phyloP scores from a whole-genome alignment of 2,329 filamentous ascomycete species.

The Septoria petroselini region DNA sequence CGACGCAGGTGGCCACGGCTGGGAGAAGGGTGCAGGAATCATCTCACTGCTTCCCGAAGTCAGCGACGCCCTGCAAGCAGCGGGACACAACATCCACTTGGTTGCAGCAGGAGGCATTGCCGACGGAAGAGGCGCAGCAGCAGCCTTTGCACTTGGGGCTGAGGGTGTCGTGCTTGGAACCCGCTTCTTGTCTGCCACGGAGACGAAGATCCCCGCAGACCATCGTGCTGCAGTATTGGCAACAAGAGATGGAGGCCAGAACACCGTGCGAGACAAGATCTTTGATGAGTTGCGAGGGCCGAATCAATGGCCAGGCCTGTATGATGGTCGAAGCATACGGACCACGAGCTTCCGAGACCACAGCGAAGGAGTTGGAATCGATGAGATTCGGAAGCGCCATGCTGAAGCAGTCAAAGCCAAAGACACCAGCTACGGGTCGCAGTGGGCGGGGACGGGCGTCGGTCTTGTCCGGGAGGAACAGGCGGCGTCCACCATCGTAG shows the following conservation, averaged over 20 bases:
- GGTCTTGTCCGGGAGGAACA: slow-evolving; percentile 54
- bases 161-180: slow-evolving; percentile 60
- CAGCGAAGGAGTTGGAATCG: slow-evolving; percentile 38
- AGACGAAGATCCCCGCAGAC: slow-evolving; percentile 43
- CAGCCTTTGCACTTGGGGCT: slow-evolving; percentile 54
- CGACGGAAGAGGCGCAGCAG: slow-evolving; percentile 55
- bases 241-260: slow-evolving; percentile 51
- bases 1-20: slow-evolving; percentile 65
- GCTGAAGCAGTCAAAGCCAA: slow-evolving; percentile 49
- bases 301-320: slow-evolving; percentile 55
- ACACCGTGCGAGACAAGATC: slow-evolving; percentile 50
- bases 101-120: slow-evolving; percentile 57
- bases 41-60: slow-evolving; percentile 59
- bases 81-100: slow-evolving; percentile 45
- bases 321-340: slow-evolving; percentile 56
- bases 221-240: slow-evolving; percentile 49
- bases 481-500: slow-evolving; percentile 53
- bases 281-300: slow-evolving; percentile 57
- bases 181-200: slow-evolving; percentile 52
- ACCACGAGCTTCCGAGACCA: slow-evolving; percentile 53
- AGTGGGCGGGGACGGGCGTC: slow-evolving; percentile 55
- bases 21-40: slow-evolving; percentile 53
- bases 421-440: slow-evolving; percentile 48
- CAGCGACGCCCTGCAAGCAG: slow-evolving; percentile 43
- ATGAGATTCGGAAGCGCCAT: slow-evolving; percentile 46